Evolutionary conservation across 345 rosid genomes (phyloP).

Genomic region (Aquilaria yunnanensis): DNA sequence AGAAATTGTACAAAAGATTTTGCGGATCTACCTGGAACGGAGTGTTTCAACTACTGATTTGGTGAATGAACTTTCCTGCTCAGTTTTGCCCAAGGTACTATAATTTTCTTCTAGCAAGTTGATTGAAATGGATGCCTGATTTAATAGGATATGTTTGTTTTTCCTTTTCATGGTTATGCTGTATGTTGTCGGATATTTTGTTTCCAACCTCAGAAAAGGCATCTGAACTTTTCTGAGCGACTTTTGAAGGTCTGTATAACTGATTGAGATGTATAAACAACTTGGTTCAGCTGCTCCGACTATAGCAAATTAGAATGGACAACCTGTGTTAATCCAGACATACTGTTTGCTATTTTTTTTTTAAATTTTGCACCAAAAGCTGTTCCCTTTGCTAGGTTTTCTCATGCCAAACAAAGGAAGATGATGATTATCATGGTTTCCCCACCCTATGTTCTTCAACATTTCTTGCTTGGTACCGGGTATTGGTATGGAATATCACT

Average conservation of each 20-base stretch:
- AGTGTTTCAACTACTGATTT: slow-evolving; percentile 52
- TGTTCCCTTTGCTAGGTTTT: slow-evolving; percentile 33
- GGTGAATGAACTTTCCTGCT: slow-evolving; percentile 67
- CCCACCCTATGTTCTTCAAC: slow-evolving; percentile 60
- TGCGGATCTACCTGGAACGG: slow-evolving; percentile 61
- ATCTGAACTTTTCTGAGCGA: too few relatives aligned
- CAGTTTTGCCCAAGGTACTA: slow-evolving; percentile 60
- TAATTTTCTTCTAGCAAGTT: neutral
- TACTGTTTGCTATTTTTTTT: neutral
- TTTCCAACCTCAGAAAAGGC: too few relatives aligned
- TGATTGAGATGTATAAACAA: too few relatives aligned
- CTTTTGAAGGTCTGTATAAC: too few relatives aligned
- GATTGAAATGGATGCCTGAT: too few relatives aligned
- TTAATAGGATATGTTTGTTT: neutral
- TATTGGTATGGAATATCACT: slow-evolving; percentile 44
- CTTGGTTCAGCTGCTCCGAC: too few relatives aligned
- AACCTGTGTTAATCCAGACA: neutral
- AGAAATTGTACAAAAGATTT: slow-evolving; percentile 56
- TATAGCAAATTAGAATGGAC: neutral
- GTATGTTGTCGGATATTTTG: too few relatives aligned
- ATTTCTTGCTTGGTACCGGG: slow-evolving; percentile 64
- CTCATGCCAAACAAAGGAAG: slow-evolving; percentile 26
- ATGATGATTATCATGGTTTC: slow-evolving; percentile 44
- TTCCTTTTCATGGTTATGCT: too few relatives aligned
- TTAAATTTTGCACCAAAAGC: neutral